phyloP scores from a whole-genome alignment of 1,139 yeast species.

The Magnusiomyces fungicola region DNA sequence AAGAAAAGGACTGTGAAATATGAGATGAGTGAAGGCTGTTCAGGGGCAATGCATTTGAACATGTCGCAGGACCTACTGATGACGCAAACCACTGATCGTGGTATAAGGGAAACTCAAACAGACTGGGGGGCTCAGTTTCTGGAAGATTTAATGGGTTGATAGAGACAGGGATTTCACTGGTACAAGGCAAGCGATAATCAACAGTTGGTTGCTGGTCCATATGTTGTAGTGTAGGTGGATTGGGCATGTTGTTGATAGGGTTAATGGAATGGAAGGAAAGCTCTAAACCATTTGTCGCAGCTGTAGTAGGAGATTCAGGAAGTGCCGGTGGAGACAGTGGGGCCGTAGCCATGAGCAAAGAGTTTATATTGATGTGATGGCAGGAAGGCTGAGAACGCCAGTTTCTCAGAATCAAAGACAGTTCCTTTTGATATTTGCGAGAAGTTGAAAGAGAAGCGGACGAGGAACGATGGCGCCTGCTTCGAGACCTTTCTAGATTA shows the following conservation, averaged over 20 bases:
- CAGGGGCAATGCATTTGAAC: too few species aligned
- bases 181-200: not conserved
- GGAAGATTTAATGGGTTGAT: too few species aligned
- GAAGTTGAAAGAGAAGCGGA: not conserved
- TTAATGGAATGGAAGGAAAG: not conserved
- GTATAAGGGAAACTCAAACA: too few species aligned
- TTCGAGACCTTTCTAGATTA: not conserved
- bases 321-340: too few species aligned
- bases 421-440: not conserved
- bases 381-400: not conserved
- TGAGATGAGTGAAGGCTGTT: too few species aligned
- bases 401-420: not conserved
- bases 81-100: too few species aligned
- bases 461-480: not conserved
- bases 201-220: not conserved
- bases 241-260: not conserved
- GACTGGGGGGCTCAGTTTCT: too few species aligned
- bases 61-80: too few species aligned
- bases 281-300: not conserved
- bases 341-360: too few species aligned
- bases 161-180: too few species aligned
- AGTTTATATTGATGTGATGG: not conserved
- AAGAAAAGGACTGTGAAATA: too few species aligned
- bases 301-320: not conserved
- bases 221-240: not conserved